Conservation (phyloP, 257 asterid genomes). For the Solanum rostratum region DNA sequence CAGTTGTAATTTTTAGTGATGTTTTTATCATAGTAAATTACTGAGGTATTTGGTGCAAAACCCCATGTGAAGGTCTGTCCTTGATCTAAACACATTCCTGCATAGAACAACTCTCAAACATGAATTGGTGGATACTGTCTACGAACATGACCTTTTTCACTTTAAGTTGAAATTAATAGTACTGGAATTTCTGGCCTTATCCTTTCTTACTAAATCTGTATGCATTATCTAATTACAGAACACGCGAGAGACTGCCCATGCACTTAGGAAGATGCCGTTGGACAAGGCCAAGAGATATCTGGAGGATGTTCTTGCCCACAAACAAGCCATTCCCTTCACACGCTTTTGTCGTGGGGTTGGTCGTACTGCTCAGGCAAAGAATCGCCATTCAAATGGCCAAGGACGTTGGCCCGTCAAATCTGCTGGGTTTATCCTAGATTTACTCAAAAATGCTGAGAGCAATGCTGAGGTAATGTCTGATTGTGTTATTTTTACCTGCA, state of each 20-base stretch:
- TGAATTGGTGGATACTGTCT: background rate
- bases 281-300: conserved; percentile 51
- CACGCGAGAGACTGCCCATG: conserved; percentile 71
- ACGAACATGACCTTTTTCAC: background rate
- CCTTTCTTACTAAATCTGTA: background rate
- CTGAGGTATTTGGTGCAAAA: background rate
- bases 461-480: conserved; percentile 43
- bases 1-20: background rate
- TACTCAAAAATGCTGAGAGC: conserved; percentile 68
- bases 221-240: conserved; percentile 7
- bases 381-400: conserved; percentile 65
- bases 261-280: conserved; percentile 45
- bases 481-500: background rate
- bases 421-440: conserved; percentile 52
- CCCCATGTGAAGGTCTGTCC: background rate
- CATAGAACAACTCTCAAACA: no score
- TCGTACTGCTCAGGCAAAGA: conserved; percentile 66
- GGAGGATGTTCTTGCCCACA: conserved; percentile 58
- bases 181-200: background rate
- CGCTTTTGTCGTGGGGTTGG: conserved; percentile 74
- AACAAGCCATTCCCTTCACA: conserved; percentile 67
- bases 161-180: background rate
- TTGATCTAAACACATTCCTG: background rate
- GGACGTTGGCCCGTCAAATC: conserved; percentile 80
- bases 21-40: background rate